A percentile compares a stretch with the other conserved stretches of the same genome.
These are phyloP conservation scores for Macrolepiota albuminosa DNA, from an alignment of 768 basidiomycete species.

Conservation along the genomic window DNA sequence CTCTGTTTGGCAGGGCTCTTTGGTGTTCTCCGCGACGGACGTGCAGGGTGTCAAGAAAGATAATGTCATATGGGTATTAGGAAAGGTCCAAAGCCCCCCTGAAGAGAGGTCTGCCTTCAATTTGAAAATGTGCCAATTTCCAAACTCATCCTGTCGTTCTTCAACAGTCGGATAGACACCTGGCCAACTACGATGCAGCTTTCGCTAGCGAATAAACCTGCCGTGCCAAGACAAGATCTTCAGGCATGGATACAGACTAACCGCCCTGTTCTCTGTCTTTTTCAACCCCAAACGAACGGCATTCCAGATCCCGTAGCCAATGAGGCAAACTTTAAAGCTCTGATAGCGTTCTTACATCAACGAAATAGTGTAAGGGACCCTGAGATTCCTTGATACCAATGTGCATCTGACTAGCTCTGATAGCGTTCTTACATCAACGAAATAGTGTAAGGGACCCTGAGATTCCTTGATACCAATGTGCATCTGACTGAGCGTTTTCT, in stretches of 20 bases:
- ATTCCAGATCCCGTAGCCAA: constrained; percentile 34
- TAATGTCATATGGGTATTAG: constrained; percentile 36
- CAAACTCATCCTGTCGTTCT: neutral
- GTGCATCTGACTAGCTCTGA: constrained; percentile 22
- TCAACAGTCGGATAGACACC: constrained; percentile 39
- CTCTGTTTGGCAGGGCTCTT: constrained; percentile 42
- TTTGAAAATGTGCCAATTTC: neutral
- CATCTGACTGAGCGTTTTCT: neutral
- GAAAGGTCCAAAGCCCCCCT: constrained; percentile 20
- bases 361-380: constrained; percentile 41
- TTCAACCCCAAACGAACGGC: constrained; percentile 26
- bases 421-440: constrained; percentile 35
- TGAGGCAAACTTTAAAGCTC: constrained; percentile 34
- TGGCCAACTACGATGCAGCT: constrained; percentile 50
- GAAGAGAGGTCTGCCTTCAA: constrained; percentile 27
- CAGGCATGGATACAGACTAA: constrained; percentile 43
- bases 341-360: constrained; percentile 36
- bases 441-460: constrained; percentile 36
- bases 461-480: neutral
- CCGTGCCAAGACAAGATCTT: constrained; percentile 35
- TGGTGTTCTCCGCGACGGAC: constrained; percentile 40
- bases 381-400: neutral
- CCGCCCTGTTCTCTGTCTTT: constrained; percentile 36
- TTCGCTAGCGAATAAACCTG: constrained; percentile 33
- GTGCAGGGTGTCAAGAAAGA: constrained; percentile 34